Base-by-base conservation (phyloP, 2,329 filamentous ascomycete genomes). In the Fusarium tuaranense region DNA sequence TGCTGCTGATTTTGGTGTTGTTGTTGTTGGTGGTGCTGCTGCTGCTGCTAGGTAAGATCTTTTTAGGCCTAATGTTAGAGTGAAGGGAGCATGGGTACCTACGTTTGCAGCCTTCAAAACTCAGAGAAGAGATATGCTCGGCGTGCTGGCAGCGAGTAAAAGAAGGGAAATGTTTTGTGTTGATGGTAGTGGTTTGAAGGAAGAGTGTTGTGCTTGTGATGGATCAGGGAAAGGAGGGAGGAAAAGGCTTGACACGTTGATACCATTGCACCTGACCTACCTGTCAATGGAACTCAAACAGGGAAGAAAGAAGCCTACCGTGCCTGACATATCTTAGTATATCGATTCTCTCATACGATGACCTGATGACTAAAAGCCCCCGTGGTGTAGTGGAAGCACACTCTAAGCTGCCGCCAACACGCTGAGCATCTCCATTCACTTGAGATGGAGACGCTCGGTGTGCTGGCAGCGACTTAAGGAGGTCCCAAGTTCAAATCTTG, bases 261-360 rank as follows among this genome's bases (percentile, higher is more conserved):
- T 4, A 44, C 41, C 6, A 44, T 44, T 44, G 12, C 41, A 14
- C 41, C n/a, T 44, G 41, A 5, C 12, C n/a, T 22, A 7, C n/a
- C n/a, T 44, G 1, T 8, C n/a, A 44, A n/a, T n/a, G n/a, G n/a
- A n/a, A 14, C 12, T 14, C 1, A 8, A 44, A 22, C 41, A 44
- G 0, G 3, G n/a, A 44, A 44, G n/a, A n/a, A 14, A 22, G 0
- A 12, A 8, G 2, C n/a, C n/a, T 5, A 7, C 6, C 5, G 3
- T 44, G 0, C 3, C 39, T 41, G 2, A 4, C 5, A 41, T 41
- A n/a, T n/a, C n/a, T n/a, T n/a, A n/a, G n/a, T n/a, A n/a, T n/a
- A n/a, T n/a, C n/a, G n/a, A n/a, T n/a, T n/a, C n/a, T n/a, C n/a
- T n/a, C 2, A n/a, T 6, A 39, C 10, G 18, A 39, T 5, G 9